A percentile compares a stretch with the other conserved stretches of the same genome.
phyloP scores from a whole-genome alignment of 2,329 filamentous ascomycete species.

The Microascus cirrosus region DNA sequence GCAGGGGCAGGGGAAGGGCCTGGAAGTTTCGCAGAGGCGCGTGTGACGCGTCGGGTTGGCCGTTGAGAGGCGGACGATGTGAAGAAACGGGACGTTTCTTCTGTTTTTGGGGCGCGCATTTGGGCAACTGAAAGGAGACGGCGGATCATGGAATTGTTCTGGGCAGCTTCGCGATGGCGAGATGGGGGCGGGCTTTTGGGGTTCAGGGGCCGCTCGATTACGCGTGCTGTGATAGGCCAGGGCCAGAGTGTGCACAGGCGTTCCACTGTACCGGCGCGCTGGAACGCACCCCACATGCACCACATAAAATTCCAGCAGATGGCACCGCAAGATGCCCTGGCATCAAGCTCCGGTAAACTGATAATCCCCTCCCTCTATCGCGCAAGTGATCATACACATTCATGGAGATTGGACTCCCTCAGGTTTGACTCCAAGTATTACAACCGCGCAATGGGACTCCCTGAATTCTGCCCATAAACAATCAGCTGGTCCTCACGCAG shows the following conservation, averaged over 20 bases:
- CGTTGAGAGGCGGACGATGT: constrained; percentile 7
- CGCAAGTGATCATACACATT: not conserved
- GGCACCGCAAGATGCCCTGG: not conserved
- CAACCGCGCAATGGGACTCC: not conserved
- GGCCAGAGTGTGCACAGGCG: not conserved
- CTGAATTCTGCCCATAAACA: constrained; percentile 3
- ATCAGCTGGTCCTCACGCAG: constrained; percentile 7
- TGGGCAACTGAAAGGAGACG: not conserved
- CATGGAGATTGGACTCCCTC: not conserved
- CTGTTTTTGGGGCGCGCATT: not conserved
- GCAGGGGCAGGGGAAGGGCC: not conserved
- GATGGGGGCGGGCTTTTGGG: not conserved
- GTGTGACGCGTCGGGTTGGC: constrained; percentile 8
- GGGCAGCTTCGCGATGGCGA: not conserved
- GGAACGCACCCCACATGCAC: not conserved
- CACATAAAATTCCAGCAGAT: not conserved
- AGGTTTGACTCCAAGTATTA: not conserved
- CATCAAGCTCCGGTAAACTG: no score
- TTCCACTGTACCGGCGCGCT: not conserved
- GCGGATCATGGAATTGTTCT: not conserved
- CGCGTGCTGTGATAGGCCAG: not conserved
- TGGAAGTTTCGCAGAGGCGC: constrained; percentile 15
- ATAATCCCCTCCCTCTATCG: not conserved
- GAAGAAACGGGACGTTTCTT: constrained; percentile 8
- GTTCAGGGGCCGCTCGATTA: not conserved